Percentiles rank a stretch among this genome's conserved stretches.
phyloP scores from a whole-genome alignment of 345 rosid genomes.

The Syzygium jambos region DNA sequence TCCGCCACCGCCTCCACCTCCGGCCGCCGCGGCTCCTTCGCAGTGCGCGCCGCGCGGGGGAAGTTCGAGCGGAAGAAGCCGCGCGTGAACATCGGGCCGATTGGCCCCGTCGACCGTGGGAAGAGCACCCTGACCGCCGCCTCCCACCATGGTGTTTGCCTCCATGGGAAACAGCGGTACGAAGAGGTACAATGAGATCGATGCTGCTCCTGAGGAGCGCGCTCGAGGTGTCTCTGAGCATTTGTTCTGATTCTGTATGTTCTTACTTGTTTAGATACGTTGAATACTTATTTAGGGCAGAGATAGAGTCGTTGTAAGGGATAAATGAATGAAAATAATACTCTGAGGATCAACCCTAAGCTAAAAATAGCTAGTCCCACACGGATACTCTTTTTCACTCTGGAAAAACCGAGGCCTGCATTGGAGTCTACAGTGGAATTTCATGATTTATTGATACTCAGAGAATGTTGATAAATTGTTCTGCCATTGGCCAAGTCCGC shows the following conservation, averaged over 20 bases:
- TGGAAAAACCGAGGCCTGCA: not conserved
- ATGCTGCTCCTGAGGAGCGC: slow-evolving; percentile 90
- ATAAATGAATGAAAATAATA: no score
- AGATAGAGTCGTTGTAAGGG: not conserved
- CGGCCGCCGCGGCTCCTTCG: slow-evolving; percentile 29
- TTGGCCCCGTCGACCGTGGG: slow-evolving; percentile 97
- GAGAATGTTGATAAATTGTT: not conserved
- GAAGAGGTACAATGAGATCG: slow-evolving; percentile 87
- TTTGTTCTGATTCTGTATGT: not conserved
- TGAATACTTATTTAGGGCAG: not conserved
- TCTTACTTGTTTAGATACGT: not conserved
- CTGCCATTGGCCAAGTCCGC: not conserved
- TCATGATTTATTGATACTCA: not conserved
- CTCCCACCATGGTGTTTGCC: slow-evolving; percentile 85
- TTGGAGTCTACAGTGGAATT: no score
- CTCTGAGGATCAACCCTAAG: not conserved
- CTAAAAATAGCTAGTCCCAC: not conserved
- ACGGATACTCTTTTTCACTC: not conserved
- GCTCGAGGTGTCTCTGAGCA: slow-evolving; percentile 40
- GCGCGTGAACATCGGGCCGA: slow-evolving; percentile 85
- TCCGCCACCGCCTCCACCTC: slow-evolving; percentile 7
- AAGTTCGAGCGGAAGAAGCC: slow-evolving; percentile 94
- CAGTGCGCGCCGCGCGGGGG: slow-evolving; percentile 78
- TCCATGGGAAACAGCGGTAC: slow-evolving; percentile 58
- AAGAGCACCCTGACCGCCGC: slow-evolving; percentile 88